Conservation (phyloP, 306 rosid species). For the Dryas alaskensis region DNA sequence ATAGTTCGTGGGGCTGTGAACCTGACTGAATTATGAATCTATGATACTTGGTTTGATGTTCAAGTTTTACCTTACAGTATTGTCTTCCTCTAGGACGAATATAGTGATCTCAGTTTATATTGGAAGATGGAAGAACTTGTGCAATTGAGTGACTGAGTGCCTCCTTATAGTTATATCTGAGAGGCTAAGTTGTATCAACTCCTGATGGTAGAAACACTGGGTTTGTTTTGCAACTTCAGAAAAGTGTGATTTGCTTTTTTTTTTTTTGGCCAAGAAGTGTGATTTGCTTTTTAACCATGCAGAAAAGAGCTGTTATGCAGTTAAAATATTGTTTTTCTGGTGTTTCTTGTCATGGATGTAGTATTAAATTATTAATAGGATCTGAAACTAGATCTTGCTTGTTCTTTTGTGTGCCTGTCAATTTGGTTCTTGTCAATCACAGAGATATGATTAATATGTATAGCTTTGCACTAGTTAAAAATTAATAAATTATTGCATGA, state of each 20-base stretch:
- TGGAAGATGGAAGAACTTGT: slow-evolving; percentile 7
- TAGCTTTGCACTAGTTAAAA: too few species aligned
- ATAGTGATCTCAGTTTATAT: slow-evolving; percentile 7
- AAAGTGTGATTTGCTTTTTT: background rate
- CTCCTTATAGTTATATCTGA: background rate
- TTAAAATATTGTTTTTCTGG: background rate
- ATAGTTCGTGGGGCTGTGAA: slow-evolving; percentile 33
- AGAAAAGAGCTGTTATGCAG: background rate
- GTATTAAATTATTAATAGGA: background rate
- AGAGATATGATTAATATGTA: background rate
- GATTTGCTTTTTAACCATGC: background rate
- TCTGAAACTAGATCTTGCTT: background rate
- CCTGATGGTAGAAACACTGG: slow-evolving; percentile 21
- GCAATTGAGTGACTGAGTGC: slow-evolving; percentile 4
- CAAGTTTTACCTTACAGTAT: slow-evolving; percentile 16
- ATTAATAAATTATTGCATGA: too few species aligned
- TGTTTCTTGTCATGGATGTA: too few species aligned
- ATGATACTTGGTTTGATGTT: slow-evolving; percentile 33
- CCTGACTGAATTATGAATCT: slow-evolving; percentile 15
- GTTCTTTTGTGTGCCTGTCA: background rate
- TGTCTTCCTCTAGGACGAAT: slow-evolving; percentile 16
- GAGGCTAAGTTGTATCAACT: slow-evolving; percentile 11
- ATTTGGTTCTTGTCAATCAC: background rate
- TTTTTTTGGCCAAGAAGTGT: too few species aligned
- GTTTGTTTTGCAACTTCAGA: slow-evolving; percentile 17